Evolutionary conservation across 2,329 filamentous ascomycete species (phyloP).

Genomic region (Phaeosphaeriaceae sp.): DNA sequence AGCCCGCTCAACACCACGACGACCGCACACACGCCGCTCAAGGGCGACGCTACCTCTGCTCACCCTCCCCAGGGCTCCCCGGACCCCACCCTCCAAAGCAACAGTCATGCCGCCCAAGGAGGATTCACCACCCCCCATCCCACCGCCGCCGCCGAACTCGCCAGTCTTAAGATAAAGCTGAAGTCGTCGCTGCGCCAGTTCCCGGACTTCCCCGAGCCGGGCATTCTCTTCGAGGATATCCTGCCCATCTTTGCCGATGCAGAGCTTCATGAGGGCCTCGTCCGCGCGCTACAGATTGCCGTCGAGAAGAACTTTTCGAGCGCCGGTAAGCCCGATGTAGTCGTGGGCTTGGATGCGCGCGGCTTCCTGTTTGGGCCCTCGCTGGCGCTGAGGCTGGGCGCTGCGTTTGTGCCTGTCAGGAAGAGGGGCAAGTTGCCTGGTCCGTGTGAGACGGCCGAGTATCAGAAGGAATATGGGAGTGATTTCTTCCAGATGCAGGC

Average conservation of each 20-base stretch:
- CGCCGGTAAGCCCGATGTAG: slow-evolving; percentile 75
- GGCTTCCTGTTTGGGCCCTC: slow-evolving; percentile 95
- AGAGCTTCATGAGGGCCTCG: slow-evolving; percentile 74
- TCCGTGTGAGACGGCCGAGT: slow-evolving; percentile 81
- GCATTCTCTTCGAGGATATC: slow-evolving; percentile 97
- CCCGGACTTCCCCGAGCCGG: slow-evolving; percentile 88
- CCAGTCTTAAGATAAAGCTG: slow-evolving; percentile 70
- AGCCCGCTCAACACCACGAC: slow-evolving; percentile 29
- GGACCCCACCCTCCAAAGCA: slow-evolving; percentile 44
- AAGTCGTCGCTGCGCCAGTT: slow-evolving; percentile 80
- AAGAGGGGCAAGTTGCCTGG: slow-evolving; percentile 97
- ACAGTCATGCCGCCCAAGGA: slow-evolving; percentile 55
- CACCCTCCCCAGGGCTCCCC: slow-evolving; percentile 41
- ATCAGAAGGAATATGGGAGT: slow-evolving; percentile 94
- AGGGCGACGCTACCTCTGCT: slow-evolving; percentile 35
- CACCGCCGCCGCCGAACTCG: slow-evolving; percentile 59
- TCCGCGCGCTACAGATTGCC: slow-evolving; percentile 86
- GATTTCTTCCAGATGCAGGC: slow-evolving; percentile 97
- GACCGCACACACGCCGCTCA: slow-evolving; percentile 21
- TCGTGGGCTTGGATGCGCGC: slow-evolving; percentile 91
- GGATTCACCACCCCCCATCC: slow-evolving; percentile 57
- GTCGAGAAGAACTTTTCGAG: slow-evolving; percentile 66
- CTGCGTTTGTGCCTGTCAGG: slow-evolving; percentile 89
- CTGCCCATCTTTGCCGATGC: slow-evolving; percentile 91
- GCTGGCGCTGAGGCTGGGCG: slow-evolving; percentile 81